Base-by-base conservation (phyloP, 2,329 filamentous ascomycete species). In the Fusarium sp. region DNA sequence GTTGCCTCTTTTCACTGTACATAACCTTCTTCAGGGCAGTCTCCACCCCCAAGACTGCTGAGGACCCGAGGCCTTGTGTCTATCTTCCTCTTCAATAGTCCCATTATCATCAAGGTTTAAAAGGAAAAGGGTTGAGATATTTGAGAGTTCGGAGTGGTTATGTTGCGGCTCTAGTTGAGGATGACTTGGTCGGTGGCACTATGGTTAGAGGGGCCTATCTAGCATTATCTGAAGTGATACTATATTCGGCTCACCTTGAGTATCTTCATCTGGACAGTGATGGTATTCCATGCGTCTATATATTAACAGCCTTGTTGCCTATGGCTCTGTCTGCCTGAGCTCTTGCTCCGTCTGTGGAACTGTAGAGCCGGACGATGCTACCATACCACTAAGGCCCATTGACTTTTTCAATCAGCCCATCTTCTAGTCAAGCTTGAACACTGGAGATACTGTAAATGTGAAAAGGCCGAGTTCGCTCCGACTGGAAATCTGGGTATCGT, bases 1-100 rank as follows among this genome's bases (percentile, higher is more conserved):
- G 40, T 54, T 41, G 59, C 64, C 56, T 57, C 64, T 62, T 35
- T 74, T 71, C 60, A 49, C 32, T 79, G 77, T 78, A 79, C 56
- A 76, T 72, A 76, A 72, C 61, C 55, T 70, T 65, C 54, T 66
- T 73, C 70, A 67, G 49, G 40, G 55, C 67, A 71, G 72, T 72
- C 72, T 77, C 64, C 68, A 71, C 46, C 70, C 68, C 63, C 62
- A 70, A 73, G 72, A 69, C 74, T 73, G 72, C 51, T 56, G 30
- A 60, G 69, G 58, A 54, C 30, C 15, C 19, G 23, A 30, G 49
- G 40, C 52, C 30, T 33, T 47, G 32, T 39, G 33, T 37, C 45
- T 45, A 22, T 44, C 47, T 44, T 39, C 57, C 60, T 68, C 47
- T 55, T 68, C 66, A 51, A 44, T 52, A 52, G 32, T 35, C 57